Percentiles rank a stretch among this genome's conserved stretches.
Conservation (phyloP, 2,329 filamentous ascomycete genomes). For the Colletotrichum noveboracense region DNA sequence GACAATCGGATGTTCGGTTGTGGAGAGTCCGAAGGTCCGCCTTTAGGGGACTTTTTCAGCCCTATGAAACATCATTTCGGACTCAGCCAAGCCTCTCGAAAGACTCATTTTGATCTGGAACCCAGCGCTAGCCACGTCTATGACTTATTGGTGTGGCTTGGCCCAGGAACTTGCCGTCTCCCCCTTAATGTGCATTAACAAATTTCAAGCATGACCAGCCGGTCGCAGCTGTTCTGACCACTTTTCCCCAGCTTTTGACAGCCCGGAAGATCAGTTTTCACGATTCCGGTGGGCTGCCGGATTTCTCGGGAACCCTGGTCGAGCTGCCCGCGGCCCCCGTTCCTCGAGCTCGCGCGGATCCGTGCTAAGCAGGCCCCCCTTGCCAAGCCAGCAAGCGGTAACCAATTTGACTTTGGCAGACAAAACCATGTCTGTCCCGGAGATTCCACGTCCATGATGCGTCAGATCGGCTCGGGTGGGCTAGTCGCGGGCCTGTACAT, state of each 20-base stretch:
- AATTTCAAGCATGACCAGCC: background rate
- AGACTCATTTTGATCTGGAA: background rate
- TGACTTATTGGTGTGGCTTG: background rate
- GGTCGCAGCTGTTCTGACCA: background rate
- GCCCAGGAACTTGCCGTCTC: background rate
- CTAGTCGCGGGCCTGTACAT: background rate
- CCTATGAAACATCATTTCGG: background rate
- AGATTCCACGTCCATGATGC: background rate
- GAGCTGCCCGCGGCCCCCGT: slow-evolving; percentile 1
- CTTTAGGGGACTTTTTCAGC: background rate
- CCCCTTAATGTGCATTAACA: background rate
- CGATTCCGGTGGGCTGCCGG: background rate
- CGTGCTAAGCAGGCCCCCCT: background rate
- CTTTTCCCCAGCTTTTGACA: background rate
- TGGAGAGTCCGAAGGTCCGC: background rate
- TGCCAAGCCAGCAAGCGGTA: background rate
- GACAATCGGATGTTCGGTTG: background rate
- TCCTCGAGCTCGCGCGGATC: background rate
- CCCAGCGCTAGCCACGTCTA: background rate
- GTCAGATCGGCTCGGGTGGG: background rate
- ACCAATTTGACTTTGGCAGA: background rate
- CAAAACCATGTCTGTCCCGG: background rate
- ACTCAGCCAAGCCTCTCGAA: background rate
- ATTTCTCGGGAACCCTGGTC: background rate
- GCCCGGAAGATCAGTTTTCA: background rate